Conservation (phyloP, 768 basidiomycete genomes). For the Tricholoma matsutake region DNA sequence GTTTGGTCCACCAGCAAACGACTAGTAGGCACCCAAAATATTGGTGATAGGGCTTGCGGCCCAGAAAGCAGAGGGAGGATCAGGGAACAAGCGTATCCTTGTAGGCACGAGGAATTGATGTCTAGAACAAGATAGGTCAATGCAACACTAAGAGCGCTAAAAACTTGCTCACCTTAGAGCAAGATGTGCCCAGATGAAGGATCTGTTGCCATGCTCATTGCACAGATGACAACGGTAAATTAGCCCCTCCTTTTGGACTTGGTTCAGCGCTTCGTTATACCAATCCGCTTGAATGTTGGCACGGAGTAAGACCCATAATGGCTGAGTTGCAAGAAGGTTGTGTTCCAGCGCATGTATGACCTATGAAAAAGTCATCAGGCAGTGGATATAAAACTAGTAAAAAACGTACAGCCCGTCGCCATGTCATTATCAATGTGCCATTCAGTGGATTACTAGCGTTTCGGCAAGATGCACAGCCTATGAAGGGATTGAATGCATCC, state of each 20-base stretch:
- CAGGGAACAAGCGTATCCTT: not conserved
- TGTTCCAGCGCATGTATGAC: slow-evolving; percentile 15
- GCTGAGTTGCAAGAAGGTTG: slow-evolving; percentile 6
- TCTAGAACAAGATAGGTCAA: not conserved
- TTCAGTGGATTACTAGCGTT: slow-evolving; percentile 1
- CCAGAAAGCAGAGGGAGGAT: not conserved
- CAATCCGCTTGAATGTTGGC: not conserved
- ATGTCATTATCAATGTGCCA: slow-evolving; percentile 22
- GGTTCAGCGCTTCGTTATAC: slow-evolving; percentile 3
- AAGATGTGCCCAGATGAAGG: not conserved
- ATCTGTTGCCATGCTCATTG: not conserved
- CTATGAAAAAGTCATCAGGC: slow-evolving; percentile 9
- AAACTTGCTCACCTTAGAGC: not conserved
- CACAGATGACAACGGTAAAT: slow-evolving; percentile 18
- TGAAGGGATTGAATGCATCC: slow-evolving; percentile 21
- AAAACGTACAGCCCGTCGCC: slow-evolving; percentile 18
- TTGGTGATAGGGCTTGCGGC: not conserved
- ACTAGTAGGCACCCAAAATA: not conserved
- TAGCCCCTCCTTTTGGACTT: slow-evolving; percentile 7
- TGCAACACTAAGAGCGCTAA: no score
- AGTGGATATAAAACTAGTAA: slow-evolving; percentile 11
- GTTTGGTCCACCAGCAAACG: not conserved
- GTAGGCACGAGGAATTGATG: not conserved
- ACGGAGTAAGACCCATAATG: slow-evolving; percentile 2
- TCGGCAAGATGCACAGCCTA: slow-evolving; percentile 23